Evolutionary conservation across 768 basidiomycete species (phyloP), one percentile per base, ranked within the genome.

Genomic region (Suillus lakei): DNA sequence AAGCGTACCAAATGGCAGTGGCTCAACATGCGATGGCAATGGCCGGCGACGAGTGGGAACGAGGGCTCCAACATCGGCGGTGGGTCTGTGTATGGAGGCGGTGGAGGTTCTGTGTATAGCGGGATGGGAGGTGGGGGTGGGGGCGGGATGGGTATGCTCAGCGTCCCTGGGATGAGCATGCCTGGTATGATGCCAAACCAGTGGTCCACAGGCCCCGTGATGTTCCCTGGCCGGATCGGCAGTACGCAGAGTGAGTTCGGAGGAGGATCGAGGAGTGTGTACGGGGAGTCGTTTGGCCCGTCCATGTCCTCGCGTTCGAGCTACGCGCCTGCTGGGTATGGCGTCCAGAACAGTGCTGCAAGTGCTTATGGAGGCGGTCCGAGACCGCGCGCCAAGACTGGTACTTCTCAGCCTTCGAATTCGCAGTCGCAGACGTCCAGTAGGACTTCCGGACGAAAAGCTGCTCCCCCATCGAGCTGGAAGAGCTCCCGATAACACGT

Each of bases 11-110:
- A 76, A 87, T 91, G 82, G 91, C 94, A 3, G 91, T 96, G 50
- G 94, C 94, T 6, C 94, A 94, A 76, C 94, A 95, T 69, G 94
- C 94, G 5, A 90, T 95, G 85, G 90, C 88, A 9, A 87, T 89
- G 9, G 94, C 94, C n/a, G 92, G 85, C 23, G 94, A 95, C 38
- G 93, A 95, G 73, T 96, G 94, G 94, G 94, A 96, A 73, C 88
- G 93, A 39, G 85, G 87, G 8, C n/a, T 93, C 91, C 61, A 85
- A 80, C 43, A 68, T 84, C 34, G 81, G 80, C 18, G 73, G 72
- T 46, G 80, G 78, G 30, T 76, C 77, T 48, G 75, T 74, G 36
- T 78, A 78, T 54, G 76, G 77, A n/a, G 75, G 76, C 10, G 74
- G 75, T 34, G 78, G 82, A 2, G 81, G 82, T 43, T 84, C 83